These are phyloP conservation scores for Detonula confervacea DNA, from an alignment of 352 stramenopile species.

Conservation along the genomic window DNA sequence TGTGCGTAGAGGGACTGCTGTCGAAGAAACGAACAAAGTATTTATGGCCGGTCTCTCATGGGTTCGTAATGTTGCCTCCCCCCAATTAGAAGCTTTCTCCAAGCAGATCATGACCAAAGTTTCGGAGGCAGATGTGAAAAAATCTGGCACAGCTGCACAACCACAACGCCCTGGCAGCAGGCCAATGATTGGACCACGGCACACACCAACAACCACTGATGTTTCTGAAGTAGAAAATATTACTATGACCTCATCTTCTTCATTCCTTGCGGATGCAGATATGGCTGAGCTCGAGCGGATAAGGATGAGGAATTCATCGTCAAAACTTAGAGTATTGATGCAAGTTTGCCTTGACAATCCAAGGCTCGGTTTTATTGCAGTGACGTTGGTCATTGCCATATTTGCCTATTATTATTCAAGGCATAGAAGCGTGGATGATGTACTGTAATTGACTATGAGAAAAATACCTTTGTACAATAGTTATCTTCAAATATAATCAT, in stretches of 20 bases:
- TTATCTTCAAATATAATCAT: no score
- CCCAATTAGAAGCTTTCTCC: conserved; percentile 45
- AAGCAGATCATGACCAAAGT: conserved; percentile 52
- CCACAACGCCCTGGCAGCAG: neutral
- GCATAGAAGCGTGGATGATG: conserved; percentile 42
- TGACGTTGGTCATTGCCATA: conserved; percentile 43
- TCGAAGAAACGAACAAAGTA: conserved; percentile 34
- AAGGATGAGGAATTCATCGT: conserved; percentile 27
- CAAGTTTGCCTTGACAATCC: conserved; percentile 34
- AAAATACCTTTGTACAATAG: no score
- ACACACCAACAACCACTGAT: neutral
- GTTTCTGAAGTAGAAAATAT: conserved; percentile 38
- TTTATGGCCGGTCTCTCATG: conserved; percentile 37
- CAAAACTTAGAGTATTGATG: conserved; percentile 11
- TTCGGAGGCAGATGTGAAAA: conserved; percentile 24
- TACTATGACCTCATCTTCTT: conserved; percentile 38
- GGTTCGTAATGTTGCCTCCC: conserved; percentile 48
- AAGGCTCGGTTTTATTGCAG: conserved; percentile 33
- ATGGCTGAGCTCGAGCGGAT: conserved; percentile 43
- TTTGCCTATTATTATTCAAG: conserved; percentile 47
- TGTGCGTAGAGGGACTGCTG: conserved; percentile 15
- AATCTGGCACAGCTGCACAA: no score
- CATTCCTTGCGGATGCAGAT: conserved; percentile 43
- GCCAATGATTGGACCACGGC: conserved; percentile 42
- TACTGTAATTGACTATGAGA: conserved; percentile 2